These are phyloP conservation scores for Durio zibethinus DNA, from an alignment of 345 rosid species.

Conservation along the genomic window DNA sequence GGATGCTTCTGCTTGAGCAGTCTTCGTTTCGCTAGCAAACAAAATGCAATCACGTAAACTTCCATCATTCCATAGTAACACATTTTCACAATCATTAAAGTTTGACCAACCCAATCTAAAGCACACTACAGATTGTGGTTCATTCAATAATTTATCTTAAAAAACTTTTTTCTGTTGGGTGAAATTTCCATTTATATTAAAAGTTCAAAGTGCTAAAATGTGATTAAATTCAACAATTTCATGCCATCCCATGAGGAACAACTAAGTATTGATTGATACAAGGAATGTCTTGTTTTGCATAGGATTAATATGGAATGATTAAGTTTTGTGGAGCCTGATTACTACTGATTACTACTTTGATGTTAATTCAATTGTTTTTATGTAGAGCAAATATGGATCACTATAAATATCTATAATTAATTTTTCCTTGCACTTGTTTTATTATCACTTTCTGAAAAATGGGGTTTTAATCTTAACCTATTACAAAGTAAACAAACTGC, in stretches of 20 bases:
- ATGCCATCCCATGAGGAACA: background rate
- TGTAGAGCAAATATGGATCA: too few species aligned
- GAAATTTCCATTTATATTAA: background rate
- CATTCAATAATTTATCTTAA: background rate
- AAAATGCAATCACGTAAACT: background rate
- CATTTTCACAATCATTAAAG: slow-evolving; percentile 1
- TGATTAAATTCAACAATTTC: background rate
- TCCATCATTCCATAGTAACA: background rate
- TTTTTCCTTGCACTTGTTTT: too few species aligned
- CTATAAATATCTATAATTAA: too few species aligned
- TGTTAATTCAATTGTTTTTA: too few species aligned
- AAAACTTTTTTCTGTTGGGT: background rate
- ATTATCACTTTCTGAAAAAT: too few species aligned
- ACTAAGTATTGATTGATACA: background rate
- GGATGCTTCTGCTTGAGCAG: background rate
- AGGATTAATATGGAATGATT: too few species aligned
- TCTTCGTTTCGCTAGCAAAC: background rate
- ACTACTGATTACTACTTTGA: too few species aligned
- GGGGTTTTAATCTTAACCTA: too few species aligned
- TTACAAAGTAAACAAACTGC: too few species aligned
- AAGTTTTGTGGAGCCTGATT: too few species aligned
- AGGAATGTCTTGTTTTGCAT: too few species aligned
- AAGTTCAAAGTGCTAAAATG: background rate
- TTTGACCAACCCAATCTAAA: background rate
- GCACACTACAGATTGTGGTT: background rate